Evolutionary conservation across 23 red algal genomes (phyloP).

Genomic region (Gracilaria gracilis): DNA sequence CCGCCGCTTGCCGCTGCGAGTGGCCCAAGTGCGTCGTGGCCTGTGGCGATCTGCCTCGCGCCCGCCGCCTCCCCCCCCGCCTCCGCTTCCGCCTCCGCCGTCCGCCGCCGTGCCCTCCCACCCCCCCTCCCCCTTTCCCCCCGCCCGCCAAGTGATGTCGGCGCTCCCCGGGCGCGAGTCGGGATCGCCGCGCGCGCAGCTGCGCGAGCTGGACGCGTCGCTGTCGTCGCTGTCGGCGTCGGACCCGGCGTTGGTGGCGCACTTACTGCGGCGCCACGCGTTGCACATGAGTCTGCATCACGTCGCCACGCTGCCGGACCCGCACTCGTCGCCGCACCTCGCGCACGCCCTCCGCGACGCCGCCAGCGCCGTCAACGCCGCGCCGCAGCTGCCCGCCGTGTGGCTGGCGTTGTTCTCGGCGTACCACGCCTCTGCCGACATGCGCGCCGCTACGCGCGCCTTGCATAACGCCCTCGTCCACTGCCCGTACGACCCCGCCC

Average conservation of each 20-base stretch:
- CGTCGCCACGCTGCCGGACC: not conserved
- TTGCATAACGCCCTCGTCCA: conserved; percentile 18
- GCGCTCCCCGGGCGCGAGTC: not conserved
- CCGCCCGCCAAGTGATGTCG: not conserved
- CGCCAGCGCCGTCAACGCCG: conserved; percentile 13
- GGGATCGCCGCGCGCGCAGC: conserved; percentile 10
- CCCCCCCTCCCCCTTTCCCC: not conserved
- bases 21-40: no score
- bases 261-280: not conserved
- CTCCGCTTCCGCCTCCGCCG: no score
- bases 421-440: conserved; percentile 29
- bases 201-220: no score
- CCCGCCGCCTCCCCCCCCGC: no score
- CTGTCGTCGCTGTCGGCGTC: not conserved
- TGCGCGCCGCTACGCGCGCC: conserved; percentile 13
- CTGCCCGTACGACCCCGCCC: conserved; percentile 50
- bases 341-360: conserved; percentile 46
- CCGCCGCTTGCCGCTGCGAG: no score
- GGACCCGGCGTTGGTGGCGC: not conserved
- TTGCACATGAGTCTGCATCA: conserved; percentile 13
- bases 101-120: no score
- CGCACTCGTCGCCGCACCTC: conserved; percentile 1
- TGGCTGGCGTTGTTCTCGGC: conserved; percentile 63
- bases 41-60: no score
- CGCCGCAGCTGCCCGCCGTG: conserved; percentile 51